Conservation (phyloP, 306 rosid genomes). For the Trichosanthes truncata region DNA sequence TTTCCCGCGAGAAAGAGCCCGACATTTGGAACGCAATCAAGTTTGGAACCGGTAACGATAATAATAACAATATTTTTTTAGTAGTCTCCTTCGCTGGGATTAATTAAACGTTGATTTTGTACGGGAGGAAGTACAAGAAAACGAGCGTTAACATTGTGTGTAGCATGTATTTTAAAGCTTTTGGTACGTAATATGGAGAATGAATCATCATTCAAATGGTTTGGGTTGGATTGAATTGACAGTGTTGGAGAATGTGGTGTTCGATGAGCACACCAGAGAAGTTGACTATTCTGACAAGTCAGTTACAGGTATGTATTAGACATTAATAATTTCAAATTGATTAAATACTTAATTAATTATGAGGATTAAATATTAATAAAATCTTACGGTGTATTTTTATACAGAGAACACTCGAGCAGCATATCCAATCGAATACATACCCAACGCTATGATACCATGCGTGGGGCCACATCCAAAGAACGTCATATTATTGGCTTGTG, state of each 20-base stretch:
- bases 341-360: background rate
- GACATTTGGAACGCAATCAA: conserved; percentile 54
- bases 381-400: background rate
- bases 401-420: conserved; percentile 88
- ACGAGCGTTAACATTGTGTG: no score
- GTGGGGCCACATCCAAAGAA: conserved; percentile 91
- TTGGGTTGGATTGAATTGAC: background rate
- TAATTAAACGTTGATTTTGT: no score
- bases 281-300: conserved; percentile 74
- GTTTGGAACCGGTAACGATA: conserved; percentile 40
- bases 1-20: conserved; percentile 43
- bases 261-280: conserved; percentile 74
- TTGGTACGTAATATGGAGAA: no score
- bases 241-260: conserved; percentile 87
- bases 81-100: background rate
- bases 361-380: no score
- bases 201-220: background rate
- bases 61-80: background rate
- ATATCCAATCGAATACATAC: conserved; percentile 82
- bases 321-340: background rate
- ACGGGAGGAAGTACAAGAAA: no score
- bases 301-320: conserved; percentile 54
- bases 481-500: conserved; percentile 84
- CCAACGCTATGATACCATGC: conserved; percentile 76
- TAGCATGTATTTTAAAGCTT: no score